Evolutionary conservation across 768 basidiomycete genomes (phyloP).

Genomic region (Leccinum aurantiacum): DNA sequence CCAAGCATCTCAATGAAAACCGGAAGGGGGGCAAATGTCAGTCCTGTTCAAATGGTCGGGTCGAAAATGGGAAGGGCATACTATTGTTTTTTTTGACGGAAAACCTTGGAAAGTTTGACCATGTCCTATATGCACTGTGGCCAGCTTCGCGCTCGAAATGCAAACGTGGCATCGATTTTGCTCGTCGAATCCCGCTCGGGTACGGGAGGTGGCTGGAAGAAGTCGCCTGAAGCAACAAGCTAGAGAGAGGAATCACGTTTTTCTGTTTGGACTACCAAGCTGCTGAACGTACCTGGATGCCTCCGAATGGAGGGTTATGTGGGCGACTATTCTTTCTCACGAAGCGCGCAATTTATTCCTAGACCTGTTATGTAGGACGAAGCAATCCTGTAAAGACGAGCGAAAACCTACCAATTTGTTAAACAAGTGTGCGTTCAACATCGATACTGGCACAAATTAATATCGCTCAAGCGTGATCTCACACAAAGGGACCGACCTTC

Average conservation of each 20-base stretch:
- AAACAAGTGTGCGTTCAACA: conserved; percentile 69
- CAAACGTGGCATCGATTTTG: conserved; percentile 52
- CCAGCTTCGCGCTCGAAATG: conserved; percentile 71
- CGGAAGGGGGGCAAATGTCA: conserved; percentile 27
- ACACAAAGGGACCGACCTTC: conserved; percentile 48
- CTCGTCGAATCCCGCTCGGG: conserved; percentile 48
- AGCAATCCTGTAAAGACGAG: conserved; percentile 32
- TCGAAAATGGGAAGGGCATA: conserved; percentile 16
- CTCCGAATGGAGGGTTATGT: conserved; percentile 53
- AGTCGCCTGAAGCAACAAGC: conserved; percentile 76
- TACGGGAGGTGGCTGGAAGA: conserved; percentile 80
- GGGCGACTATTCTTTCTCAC: conserved; percentile 37
- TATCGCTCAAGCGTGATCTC: neutral
- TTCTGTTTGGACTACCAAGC: neutral
- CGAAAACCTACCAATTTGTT: conserved; percentile 61
- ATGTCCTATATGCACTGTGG: conserved; percentile 45
- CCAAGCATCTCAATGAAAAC: conserved; percentile 95
- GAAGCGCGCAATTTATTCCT: conserved; percentile 40
- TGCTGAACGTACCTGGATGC: conserved; percentile 52
- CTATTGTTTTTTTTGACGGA: conserved; percentile 65
- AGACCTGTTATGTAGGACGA: neutral
- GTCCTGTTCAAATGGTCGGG: neutral
- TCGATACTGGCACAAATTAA: conserved; percentile 51
- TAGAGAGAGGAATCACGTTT: conserved; percentile 29
- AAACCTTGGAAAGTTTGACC: conserved; percentile 59